A percentile compares a stretch with the other conserved stretches of the same genome.
These are phyloP conservation scores for Yamadazyma songkhlaensis DNA, from an alignment of 1,139 yeast genomes.

Conservation along the genomic window DNA sequence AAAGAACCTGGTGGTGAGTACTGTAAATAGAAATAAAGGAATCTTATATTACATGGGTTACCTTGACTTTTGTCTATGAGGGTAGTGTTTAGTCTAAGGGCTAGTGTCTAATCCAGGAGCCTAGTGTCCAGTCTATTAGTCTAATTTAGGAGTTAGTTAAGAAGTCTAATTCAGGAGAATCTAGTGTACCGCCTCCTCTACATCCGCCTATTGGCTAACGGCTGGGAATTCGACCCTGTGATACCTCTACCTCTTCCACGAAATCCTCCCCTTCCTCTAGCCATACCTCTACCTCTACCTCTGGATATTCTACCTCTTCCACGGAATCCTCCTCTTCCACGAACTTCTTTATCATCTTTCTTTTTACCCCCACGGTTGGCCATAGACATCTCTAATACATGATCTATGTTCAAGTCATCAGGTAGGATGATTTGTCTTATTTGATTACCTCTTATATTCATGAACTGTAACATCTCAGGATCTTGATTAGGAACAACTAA, in stretches of 20 bases:
- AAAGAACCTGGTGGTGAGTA: slow-evolving; percentile 45
- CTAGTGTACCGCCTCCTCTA: too few species aligned
- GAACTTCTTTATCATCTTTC: slow-evolving; percentile 13
- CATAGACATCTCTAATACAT: slow-evolving; percentile 50
- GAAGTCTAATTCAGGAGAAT: too few species aligned
- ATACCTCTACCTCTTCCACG: slow-evolving; percentile 1
- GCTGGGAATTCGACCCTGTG: slow-evolving; percentile 7
- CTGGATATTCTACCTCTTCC: slow-evolving; percentile 5
- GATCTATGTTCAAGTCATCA: slow-evolving; percentile 81
- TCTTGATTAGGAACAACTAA: slow-evolving; percentile 71
- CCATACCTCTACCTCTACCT: slow-evolving; percentile 7
- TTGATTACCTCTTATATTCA: slow-evolving; percentile 87
- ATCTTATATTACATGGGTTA: not conserved
- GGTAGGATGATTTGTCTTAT: slow-evolving; percentile 84
- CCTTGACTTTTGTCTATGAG: too few species aligned
- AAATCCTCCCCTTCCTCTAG: slow-evolving; percentile 6
- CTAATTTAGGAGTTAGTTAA: too few species aligned
- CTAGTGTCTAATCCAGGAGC: too few species aligned
- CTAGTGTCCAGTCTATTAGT: too few species aligned
- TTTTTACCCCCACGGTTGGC: slow-evolving; percentile 37
- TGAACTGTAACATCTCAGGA: slow-evolving; percentile 70
- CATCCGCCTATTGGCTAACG: slow-evolving; percentile 5
- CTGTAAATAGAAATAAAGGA: not conserved
- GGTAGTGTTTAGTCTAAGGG: too few species aligned
- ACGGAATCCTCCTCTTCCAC: slow-evolving; percentile 8